These are phyloP conservation scores for Yamadazyma spencermartinsiae DNA, from an alignment of 1,139 yeast genomes.

Conservation along the genomic window DNA sequence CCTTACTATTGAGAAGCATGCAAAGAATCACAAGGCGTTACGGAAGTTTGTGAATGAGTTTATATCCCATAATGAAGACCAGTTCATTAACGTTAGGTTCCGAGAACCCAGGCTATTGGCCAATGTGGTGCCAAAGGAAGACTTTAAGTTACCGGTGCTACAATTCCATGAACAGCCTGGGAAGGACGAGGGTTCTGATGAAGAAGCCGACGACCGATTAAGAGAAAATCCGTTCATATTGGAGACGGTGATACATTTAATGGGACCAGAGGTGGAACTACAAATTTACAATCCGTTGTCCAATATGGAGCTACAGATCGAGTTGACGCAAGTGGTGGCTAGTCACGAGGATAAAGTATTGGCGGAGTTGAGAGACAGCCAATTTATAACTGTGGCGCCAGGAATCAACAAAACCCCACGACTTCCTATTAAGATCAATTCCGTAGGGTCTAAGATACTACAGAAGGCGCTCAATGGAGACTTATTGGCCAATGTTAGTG, in stretches of 20 bases:
- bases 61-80: conserved; percentile 5
- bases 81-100: neutral
- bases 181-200: neutral
- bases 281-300: conserved; percentile 52
- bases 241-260: conserved; percentile 46
- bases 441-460: conserved; percentile 51
- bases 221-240: conserved; percentile 10
- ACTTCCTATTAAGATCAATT: conserved; percentile 48
- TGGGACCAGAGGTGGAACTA: conserved; percentile 53
- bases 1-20: neutral
- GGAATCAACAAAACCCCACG: conserved; percentile 51
- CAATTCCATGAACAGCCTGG: conserved; percentile 1
- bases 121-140: neutral
- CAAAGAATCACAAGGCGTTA: conserved; percentile 1
- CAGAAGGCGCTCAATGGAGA: conserved; percentile 51
- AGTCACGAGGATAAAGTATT: conserved; percentile 43
- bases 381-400: conserved; percentile 42
- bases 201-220: neutral
- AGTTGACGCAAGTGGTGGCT: conserved; percentile 47
- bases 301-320: conserved; percentile 41
- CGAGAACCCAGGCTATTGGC: neutral
- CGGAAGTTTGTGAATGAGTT: conserved; percentile 6
- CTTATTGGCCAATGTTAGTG: conserved; percentile 45
- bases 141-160: conserved; percentile 5
- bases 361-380: conserved; percentile 41